Base-by-base conservation (phyloP, 495 filamentous ascomycete species). In the Mytilinidion resinicola region DNA sequence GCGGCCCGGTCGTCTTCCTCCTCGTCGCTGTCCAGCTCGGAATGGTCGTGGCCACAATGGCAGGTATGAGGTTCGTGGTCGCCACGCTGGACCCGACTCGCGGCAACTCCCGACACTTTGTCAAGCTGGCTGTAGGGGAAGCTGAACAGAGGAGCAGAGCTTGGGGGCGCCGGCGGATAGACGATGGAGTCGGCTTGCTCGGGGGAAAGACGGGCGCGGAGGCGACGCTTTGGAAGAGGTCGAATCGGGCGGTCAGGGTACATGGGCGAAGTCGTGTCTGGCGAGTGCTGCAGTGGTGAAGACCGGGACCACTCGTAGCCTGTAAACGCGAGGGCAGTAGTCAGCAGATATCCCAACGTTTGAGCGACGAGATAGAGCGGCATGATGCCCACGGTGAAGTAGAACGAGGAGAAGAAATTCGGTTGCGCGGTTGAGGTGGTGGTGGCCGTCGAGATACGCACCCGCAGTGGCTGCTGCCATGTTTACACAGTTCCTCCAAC, bases 231-330 rank as follows among this genome's bases (percentile, higher is more conserved):
- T 35, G 95, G 95, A 53, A 99, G 79, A 49, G 95, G 95, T 41
- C 91, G 88, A 68, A 99, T 97, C 56, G 91, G 86, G 65, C 95
- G 84, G 65, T 95, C 88, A 61, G 89, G 89, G 68, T 89, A 93
- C 62, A 88, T 72, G 35, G 85, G 77, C 50, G 90, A 91, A 52
- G 79, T 77, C 48, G 86, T 84, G 72, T 93, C 88, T 65, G 86
- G 79, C 70, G 85, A 82, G 79, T 76, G 71, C 20, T 57, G 51
- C 19, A 60, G 53, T 25, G 66, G 60, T 15, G 67, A 63, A 5
- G 63, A 63, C 59, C 46, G 63, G 20, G 53, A 48, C 65, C 67
- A 67, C 59, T 67, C 67, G 62, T 67, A 67, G 51, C 60, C 67
- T 70, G 55, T 46, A 10, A 21, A 47, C n/a, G 34, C 14, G 33